phyloP scores from a whole-genome alignment of 1,284 basidiomycete species.

The Vanrija sp. region DNA sequence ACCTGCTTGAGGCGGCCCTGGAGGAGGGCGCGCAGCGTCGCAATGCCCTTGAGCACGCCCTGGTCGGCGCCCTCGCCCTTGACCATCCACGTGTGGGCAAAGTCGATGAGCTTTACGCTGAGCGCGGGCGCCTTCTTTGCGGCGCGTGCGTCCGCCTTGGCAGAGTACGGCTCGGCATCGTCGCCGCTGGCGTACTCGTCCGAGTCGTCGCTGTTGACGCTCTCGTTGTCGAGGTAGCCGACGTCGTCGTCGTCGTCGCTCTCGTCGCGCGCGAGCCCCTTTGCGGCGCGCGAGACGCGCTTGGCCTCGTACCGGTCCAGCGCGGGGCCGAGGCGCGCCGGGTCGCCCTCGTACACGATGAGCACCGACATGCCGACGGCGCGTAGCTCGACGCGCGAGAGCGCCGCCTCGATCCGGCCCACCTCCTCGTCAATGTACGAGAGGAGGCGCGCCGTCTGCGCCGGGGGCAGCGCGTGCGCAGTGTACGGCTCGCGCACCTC shows the following conservation, averaged over 20 bases:
- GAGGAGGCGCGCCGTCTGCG: conserved; percentile 61
- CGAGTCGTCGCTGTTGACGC: conserved; percentile 30
- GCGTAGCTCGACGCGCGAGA: conserved; percentile 63
- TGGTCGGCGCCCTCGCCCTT: conserved; percentile 73
- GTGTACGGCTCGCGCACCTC: conserved; percentile 10
- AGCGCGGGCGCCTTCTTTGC: conserved; percentile 56
- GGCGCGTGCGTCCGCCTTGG: conserved; percentile 36
- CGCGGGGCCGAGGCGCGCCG: conserved; percentile 50
- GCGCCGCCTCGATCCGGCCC: conserved; percentile 54
- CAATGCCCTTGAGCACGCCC: conserved; percentile 68
- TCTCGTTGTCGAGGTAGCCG: conserved; percentile 46
- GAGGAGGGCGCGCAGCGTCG: conserved; percentile 60
- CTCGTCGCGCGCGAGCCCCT: not conserved
- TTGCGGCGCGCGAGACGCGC: conserved; percentile 8
- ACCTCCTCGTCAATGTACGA: conserved; percentile 52
- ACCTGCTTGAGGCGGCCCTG: conserved; percentile 47
- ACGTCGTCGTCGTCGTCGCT: conserved; percentile 19
- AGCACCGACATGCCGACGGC: conserved; percentile 79
- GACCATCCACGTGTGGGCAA: conserved; percentile 74
- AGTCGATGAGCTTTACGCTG: conserved; percentile 80
- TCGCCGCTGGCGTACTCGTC: conserved; percentile 38
- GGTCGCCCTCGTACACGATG: conserved; percentile 77
- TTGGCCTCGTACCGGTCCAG: conserved; percentile 50
- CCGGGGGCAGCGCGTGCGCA: conserved; percentile 55
- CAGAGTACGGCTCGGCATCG: conserved; percentile 17